Percentiles rank a stretch among this genome's conserved stretches.
phyloP scores from a whole-genome alignment of 306 rosid species.

The Dicorynia guianensis region DNA sequence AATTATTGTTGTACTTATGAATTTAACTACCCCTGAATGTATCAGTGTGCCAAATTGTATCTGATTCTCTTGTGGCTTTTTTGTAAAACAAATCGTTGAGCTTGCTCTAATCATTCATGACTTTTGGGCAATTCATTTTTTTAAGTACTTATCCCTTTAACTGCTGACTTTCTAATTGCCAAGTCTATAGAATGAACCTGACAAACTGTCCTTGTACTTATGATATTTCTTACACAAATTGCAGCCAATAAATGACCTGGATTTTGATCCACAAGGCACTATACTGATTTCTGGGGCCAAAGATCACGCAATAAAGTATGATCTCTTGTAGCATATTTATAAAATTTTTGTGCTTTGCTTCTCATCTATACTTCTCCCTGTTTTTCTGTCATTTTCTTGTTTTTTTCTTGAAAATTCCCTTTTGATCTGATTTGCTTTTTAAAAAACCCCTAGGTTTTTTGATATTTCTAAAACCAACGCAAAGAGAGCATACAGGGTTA shows the following conservation, averaged over 20 bases:
- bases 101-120: constrained; percentile 21
- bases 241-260: constrained; percentile 97
- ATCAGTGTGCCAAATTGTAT: constrained; percentile 22
- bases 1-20: background rate
- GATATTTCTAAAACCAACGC: constrained; percentile 85
- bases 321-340: constrained; percentile 30
- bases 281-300: constrained; percentile 88
- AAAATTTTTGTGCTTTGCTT: constrained; percentile 25
- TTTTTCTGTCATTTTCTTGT: constrained; percentile 5
- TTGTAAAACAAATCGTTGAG: background rate
- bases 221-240: constrained; percentile 36
- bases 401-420: constrained; percentile 34
- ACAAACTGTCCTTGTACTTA: constrained; percentile 15
- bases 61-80: constrained; percentile 6
- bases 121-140: constrained; percentile 17
- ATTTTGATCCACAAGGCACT: constrained; percentile 90
- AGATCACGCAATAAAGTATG: constrained; percentile 90
- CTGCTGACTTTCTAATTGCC: constrained; percentile 1
- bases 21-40: constrained; percentile 19
- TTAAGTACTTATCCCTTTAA: background rate
- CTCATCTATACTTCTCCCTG: constrained; percentile 22
- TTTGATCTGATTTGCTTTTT: constrained; percentile 32
- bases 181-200: constrained; percentile 33
- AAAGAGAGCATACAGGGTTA: constrained; percentile 89
- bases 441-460: constrained; percentile 68